These are phyloP conservation scores for Trametes punicea DNA, from an alignment of 768 basidiomycete genomes.

Conservation along the genomic window DNA sequence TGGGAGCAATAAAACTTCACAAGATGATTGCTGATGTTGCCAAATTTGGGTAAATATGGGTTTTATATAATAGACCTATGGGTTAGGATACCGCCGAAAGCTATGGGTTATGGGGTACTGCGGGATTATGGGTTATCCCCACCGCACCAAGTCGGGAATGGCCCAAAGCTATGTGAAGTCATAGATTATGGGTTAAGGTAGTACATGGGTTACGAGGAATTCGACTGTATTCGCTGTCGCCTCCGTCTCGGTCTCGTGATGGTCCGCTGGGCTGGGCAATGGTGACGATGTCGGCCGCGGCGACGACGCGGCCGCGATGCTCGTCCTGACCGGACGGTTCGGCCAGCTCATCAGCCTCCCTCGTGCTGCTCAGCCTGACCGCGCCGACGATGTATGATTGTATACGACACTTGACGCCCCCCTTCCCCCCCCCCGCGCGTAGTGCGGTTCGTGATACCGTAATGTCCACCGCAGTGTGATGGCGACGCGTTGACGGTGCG, in stretches of 20 bases:
- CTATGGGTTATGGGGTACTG: no score
- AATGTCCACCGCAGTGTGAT: slow-evolving; percentile 42
- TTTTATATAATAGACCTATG: no score
- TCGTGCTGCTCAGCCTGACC: slow-evolving; percentile 44
- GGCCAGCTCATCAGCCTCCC: slow-evolving; percentile 46
- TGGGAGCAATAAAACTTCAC: no score
- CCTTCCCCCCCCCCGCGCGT: slow-evolving; percentile 32
- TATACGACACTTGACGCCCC: slow-evolving; percentile 42
- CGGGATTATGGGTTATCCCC: no score
- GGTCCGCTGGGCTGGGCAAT: slow-evolving; percentile 38
- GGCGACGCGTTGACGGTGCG: neutral
- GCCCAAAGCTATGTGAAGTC: no score
- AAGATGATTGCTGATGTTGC: no score
- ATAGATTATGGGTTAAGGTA: no score
- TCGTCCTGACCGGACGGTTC: slow-evolving; percentile 37
- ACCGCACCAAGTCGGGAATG: no score
- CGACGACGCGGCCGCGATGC: slow-evolving; percentile 39
- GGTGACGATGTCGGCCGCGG: slow-evolving; percentile 45
- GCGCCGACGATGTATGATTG: slow-evolving; percentile 59
- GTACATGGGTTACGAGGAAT: no score
- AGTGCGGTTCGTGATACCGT: slow-evolving; percentile 47
- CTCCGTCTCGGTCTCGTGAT: slow-evolving; percentile 36
- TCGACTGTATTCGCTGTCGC: slow-evolving; percentile 45
- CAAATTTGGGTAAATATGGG: no score
- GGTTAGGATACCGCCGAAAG: no score